These are phyloP conservation scores for Fusarium graminum DNA, from an alignment of 2,329 filamentous ascomycete genomes.

Conservation along the genomic window DNA sequence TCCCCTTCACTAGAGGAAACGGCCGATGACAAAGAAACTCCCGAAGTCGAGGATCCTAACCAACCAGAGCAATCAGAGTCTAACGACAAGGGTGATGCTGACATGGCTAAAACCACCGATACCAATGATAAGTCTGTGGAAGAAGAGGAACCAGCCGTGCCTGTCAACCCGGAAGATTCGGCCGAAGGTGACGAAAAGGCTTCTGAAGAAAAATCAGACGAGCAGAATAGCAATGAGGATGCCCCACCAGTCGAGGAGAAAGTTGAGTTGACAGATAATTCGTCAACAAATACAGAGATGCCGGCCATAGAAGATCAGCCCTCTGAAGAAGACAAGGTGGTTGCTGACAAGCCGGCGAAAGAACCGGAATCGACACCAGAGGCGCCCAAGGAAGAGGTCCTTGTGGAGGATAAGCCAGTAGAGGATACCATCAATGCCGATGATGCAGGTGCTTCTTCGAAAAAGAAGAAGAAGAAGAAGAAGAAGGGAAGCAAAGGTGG, in stretches of 20 bases:
- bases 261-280: neutral
- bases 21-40: neutral
- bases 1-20: neutral
- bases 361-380: neutral
- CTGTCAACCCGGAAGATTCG: neutral
- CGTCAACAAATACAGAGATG: neutral
- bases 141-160: slow-evolving; percentile 3
- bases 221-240: neutral
- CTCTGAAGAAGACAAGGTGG: slow-evolving; percentile 9
- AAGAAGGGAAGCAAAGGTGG: slow-evolving; percentile 22
- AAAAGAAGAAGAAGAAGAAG: slow-evolving; percentile 29
- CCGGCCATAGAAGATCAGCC: slow-evolving; percentile 4
- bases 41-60: slow-evolving; percentile 5
- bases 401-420: slow-evolving; percentile 1
- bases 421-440: slow-evolving; percentile 15
- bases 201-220: slow-evolving; percentile 1
- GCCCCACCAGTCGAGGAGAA: slow-evolving; percentile 1
- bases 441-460: slow-evolving; percentile 8
- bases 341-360: slow-evolving; percentile 8
- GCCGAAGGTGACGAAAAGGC: neutral
- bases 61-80: slow-evolving; percentile 17
- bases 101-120: neutral
- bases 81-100: slow-evolving; percentile 4
- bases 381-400: slow-evolving; percentile 6
- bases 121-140: slow-evolving; percentile 4